Base-by-base conservation (phyloP, 768 basidiomycete genomes). In the Flagelloscypha sp. region DNA sequence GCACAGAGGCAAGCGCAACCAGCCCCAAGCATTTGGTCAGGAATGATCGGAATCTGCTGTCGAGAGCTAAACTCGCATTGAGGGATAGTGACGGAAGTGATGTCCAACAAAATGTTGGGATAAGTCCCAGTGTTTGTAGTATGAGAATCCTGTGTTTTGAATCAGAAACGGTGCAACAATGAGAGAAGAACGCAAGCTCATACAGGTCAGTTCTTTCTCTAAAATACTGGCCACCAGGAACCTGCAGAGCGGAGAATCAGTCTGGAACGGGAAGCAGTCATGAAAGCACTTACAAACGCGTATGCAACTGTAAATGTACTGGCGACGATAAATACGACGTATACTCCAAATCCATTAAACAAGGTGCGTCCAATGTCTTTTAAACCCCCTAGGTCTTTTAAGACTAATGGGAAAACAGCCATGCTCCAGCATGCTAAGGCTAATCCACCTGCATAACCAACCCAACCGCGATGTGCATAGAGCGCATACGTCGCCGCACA, bases 301-400 rank as follows among this genome's bases (percentile, higher is more conserved):
- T 93, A 90, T 1, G 88, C 88, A 36, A 85, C 85, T 0, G 87
- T 89, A 62, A 86, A 84, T 11, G 84, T 74, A 37, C 76, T 79
- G 19, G 77, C 70, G 16, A 90, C 66, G 33, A 72, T 69, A 30
- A 86, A 61, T 22, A 87, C 28, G 35, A 73, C 67, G 35, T 78
- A 79, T 2, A 79, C 58, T 15, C 76, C 52, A 61, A 82, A 71
- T 11, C 76, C 76, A 2, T 58, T 57, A 29, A 71, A 74, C 43
- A 70, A 72, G 4, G 72, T 73, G 45, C 60, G 65, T 9, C 63
- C 70, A 1, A 67, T 63, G 19, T 62, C 56, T 2, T 57, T 58
- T 6, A 54, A 52, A 3, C 52, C 48, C 0, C 75, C 68, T 13
- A 72, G 71, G 9, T 59, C 57, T 13, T 64, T 57, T 25, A 85